These are phyloP conservation scores for Cryptococcus floricola DNA, from an alignment of 1,284 basidiomycete species.

Conservation along the genomic window DNA sequence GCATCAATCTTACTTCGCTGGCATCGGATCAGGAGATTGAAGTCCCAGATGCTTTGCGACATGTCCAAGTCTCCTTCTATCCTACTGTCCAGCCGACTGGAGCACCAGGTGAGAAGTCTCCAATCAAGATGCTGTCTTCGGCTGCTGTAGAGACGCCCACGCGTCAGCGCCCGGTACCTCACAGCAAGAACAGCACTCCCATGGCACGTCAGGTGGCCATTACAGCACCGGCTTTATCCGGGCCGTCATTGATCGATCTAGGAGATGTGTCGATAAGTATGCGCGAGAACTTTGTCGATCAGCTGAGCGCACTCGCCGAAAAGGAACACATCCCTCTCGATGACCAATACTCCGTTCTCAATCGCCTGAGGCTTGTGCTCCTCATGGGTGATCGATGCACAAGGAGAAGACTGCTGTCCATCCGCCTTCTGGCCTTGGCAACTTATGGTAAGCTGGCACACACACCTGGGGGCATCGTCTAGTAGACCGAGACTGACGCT, in stretches of 20 bases:
- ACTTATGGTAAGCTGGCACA: constrained; percentile 58
- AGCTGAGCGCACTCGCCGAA: constrained; percentile 71
- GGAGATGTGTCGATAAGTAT: constrained; percentile 12
- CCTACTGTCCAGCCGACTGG: constrained; percentile 4
- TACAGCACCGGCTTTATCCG: neutral
- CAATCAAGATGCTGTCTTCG: constrained; percentile 5
- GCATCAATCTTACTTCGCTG: constrained; percentile 14
- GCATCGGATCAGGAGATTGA: constrained; percentile 10
- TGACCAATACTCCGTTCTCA: constrained; percentile 85
- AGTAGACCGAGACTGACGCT: neutral
- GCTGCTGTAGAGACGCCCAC: constrained; percentile 25
- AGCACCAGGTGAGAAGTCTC: constrained; percentile 11
- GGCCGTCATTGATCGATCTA: constrained; percentile 6
- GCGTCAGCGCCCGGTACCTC: constrained; percentile 8
- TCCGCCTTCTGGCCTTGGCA: constrained; percentile 81
- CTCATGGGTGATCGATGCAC: constrained; percentile 58
- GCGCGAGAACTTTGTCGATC: constrained; percentile 45
- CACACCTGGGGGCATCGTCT: neutral
- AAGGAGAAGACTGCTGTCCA: constrained; percentile 74
- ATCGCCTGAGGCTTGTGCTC: constrained; percentile 77
- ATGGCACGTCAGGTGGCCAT: neutral
- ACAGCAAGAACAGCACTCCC: neutral
- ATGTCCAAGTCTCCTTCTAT: constrained; percentile 14
- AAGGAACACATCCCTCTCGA: constrained; percentile 70
- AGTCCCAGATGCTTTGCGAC: constrained; percentile 9